Evolutionary conservation across 2,329 filamentous ascomycete species (phyloP).

Genomic region (Aaosphaeria arxii): DNA sequence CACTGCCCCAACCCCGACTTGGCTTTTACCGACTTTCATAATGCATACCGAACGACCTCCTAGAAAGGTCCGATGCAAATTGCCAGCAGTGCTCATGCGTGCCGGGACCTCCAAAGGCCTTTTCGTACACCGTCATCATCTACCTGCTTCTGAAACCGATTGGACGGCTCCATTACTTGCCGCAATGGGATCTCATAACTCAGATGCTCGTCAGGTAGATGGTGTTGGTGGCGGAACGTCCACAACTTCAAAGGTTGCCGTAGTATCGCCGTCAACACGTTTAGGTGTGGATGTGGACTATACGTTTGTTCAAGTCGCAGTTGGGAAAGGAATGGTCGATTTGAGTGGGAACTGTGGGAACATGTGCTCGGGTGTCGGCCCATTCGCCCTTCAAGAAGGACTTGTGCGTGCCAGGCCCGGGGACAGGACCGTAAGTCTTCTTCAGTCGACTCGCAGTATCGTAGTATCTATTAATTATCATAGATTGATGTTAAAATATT

Average conservation of each 20-base stretch:
- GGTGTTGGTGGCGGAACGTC: conserved; percentile 68
- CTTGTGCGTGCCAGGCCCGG: conserved; percentile 39
- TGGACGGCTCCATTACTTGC: conserved; percentile 56
- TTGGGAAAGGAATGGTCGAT: conserved; percentile 61
- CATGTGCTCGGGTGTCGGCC: conserved; percentile 65
- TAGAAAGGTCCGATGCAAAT: too few species aligned
- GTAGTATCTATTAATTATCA: conserved; percentile 2
- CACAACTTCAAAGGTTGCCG: conserved; percentile 66
- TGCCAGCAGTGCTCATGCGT: conserved; percentile 38
- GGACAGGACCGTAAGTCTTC: conserved; percentile 11
- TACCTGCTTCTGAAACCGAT: conserved; percentile 44
- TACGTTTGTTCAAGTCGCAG: conserved; percentile 67
- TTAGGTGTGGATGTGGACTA: conserved; percentile 59
- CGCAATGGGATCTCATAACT: conserved; percentile 64
- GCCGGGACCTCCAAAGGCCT: conserved; percentile 41
- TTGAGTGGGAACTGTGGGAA: conserved; percentile 72
- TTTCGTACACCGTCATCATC: conserved; percentile 47
- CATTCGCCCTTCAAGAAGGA: conserved; percentile 57
- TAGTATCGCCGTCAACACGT: conserved; percentile 53
- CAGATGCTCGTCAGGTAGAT: conserved; percentile 66
- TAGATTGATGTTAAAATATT: conserved; percentile 52
- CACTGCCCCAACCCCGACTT: too few species aligned
- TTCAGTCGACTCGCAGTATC: not conserved
- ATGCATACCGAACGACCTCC: too few species aligned
- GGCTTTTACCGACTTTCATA: too few species aligned